Percentiles rank a stretch among this genome's conserved stretches.
Conservation (phyloP, 2,329 filamentous ascomycete genomes). For the Talaromyces funiculosus region DNA sequence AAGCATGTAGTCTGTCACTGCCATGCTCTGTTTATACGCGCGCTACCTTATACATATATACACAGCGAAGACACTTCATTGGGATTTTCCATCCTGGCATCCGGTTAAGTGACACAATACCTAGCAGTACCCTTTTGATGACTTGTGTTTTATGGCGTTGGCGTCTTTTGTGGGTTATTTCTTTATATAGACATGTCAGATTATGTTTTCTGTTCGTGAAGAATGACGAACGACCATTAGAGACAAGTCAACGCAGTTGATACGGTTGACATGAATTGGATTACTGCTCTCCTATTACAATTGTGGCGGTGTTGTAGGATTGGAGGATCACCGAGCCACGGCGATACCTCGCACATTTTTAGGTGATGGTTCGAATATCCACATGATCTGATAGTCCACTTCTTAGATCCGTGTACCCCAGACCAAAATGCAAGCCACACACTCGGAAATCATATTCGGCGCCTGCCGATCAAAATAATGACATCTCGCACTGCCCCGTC, state of each 20-base stretch:
- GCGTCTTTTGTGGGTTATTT: background rate
- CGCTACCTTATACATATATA: background rate
- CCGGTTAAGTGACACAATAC: background rate
- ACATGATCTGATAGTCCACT: background rate
- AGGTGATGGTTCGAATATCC: background rate
- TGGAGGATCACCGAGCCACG: background rate
- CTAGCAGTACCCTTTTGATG: background rate
- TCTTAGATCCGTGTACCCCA: background rate
- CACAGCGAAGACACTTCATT: background rate
- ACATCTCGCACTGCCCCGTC: background rate
- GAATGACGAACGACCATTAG: background rate
- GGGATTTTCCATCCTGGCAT: background rate
- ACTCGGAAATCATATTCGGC: background rate
- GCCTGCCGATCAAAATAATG: background rate
- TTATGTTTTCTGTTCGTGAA: background rate
- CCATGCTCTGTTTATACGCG: background rate
- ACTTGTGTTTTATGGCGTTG: background rate
- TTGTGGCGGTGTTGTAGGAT: background rate
- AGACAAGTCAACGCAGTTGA: background rate
- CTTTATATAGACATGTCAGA: background rate
- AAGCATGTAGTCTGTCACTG: conserved; percentile 46
- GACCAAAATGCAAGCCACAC: background rate
- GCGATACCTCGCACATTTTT: background rate
- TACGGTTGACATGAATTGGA: background rate
- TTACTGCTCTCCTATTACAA: too few relatives aligned